Evolutionary conservation across 169 alveolate genomes (phyloP).

Genomic region (Cardiosporidium cionae): DNA sequence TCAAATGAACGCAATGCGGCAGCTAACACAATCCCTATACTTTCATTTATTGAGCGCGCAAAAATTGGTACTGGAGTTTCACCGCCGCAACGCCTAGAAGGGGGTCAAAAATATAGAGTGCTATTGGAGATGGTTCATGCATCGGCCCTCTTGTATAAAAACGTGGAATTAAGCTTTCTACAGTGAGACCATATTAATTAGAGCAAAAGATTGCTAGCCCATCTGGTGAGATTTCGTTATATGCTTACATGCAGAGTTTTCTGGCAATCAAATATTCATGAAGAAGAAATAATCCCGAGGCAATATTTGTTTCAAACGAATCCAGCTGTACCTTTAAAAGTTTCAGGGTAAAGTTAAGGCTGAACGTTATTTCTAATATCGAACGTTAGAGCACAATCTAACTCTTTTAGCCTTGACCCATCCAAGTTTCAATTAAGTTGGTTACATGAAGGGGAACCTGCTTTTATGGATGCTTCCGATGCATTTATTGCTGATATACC

Average conservation of each 20-base stretch:
- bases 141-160: slow-evolving; percentile 54
- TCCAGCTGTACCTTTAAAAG: slow-evolving; percentile 19
- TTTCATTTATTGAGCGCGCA: slow-evolving; percentile 38
- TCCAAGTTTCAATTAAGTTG: neutral
- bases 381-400: too few relatives aligned
- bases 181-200: slow-evolving; percentile 22
- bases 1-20: slow-evolving; percentile 41
- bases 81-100: slow-evolving; percentile 58
- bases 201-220: too few relatives aligned
- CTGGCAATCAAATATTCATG: slow-evolving; percentile 48
- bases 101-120: slow-evolving; percentile 66
- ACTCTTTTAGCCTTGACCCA: neutral
- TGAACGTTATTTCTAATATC: too few relatives aligned
- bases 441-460: slow-evolving; percentile 36
- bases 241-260: slow-evolving; percentile 27
- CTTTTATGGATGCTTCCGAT: slow-evolving; percentile 32
- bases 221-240: neutral
- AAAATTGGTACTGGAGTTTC: slow-evolving; percentile 48
- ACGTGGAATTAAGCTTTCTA: slow-evolving; percentile 41
- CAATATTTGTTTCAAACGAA: slow-evolving; percentile 43
- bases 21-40: slow-evolving; percentile 31
- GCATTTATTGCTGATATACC: slow-evolving; percentile 46
- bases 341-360: slow-evolving; percentile 8
- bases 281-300: slow-evolving; percentile 41
- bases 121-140: slow-evolving; percentile 69